These are phyloP conservation scores for sorghum (Sorghum bicolor) DNA, from an alignment of 176 grass and related monocot species.

Conservation along the genomic window Sorghum_bicolor_NCBIv3 NC_012873.2:62964501-62965000, in stretches of 20 bases:
- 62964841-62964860: not conserved
- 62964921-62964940: not conserved
- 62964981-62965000: not conserved
- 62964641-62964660: not conserved
- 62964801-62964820: not conserved
- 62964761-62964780: not conserved
- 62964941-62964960: slow-evolving; percentile 25
- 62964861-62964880: not conserved
- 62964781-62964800: not conserved
- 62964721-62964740: not conserved
- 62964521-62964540: too few species aligned
- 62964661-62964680: slow-evolving; percentile 2
- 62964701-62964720: not conserved
- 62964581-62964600: too few species aligned
- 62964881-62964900: not conserved
- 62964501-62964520: not conserved
- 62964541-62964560: too few species aligned
- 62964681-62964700: slow-evolving; percentile 28
- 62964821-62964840: not conserved
- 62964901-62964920: not conserved
- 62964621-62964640: not conserved
- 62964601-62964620: too few species aligned
- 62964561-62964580: too few species aligned
- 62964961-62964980: too few species aligned
- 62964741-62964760: not conserved